Base-by-base conservation (phyloP, 2,329 filamentous ascomycete species). In the Cladosporium sphaerospermum region DNA sequence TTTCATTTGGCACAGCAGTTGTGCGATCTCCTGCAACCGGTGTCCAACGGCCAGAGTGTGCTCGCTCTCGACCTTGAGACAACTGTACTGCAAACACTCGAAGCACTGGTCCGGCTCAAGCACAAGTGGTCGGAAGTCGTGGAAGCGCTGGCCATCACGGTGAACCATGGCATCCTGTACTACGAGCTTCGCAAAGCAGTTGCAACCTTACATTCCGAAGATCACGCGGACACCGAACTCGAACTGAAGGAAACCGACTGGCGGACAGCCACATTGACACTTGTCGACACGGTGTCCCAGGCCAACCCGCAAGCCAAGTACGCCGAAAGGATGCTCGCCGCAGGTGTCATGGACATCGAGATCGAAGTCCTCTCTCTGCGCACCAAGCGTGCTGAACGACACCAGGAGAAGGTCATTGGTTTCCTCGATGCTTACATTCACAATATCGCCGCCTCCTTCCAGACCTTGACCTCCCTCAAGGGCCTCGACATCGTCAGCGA, bases 91-190 rank as follows among this genome's bases (percentile, higher is more conserved):
- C 81, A 83, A 48, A 80, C 92, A 1, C 76, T 99, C 47, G 90
- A 96, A 67, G 88, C 89, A n/a, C 78, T 99, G 53, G 83, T 88
- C 6, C 86, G 83, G 65, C 89, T 89, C 66, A 85, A 87, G 62
- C 75, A 79, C 53, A 91, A 89, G 64, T 81, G 85, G 31, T 75
- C 83, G 33, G 93, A 99, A 67, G 86, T 99, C 19, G 84, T 90
- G 58, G 84, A 89, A 40, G 90, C 93, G n/a, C 75, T 99, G 40
- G 95, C 90, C 64, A 89, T 95, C 51, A 96, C 92, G 61, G 92
- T 97, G 36, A 97, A 95, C 63, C 95, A 99, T 63, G 95, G 93
- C 11, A 86, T 97, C 31, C 78, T 99, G 42, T 86, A 97, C 60
- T 97, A 96, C 64, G 81, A 96, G 60, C 86, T 96, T 46, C 83